phyloP scores from a whole-genome alignment of 192 early-diverging fungal species.

The Radiomyces spectabilis region DNA sequence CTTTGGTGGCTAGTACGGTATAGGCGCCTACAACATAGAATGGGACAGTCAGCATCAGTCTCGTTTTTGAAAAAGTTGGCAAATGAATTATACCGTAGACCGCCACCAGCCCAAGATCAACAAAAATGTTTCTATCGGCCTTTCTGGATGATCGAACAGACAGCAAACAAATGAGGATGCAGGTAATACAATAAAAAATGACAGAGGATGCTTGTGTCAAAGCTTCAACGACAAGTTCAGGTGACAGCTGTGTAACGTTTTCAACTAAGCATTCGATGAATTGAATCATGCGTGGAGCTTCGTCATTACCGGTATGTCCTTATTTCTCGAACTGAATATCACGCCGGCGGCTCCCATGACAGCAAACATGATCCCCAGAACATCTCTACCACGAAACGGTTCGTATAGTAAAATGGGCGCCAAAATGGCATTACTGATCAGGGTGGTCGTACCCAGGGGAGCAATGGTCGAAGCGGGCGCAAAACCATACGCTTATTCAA shows the following conservation, averaged over 20 bases:
- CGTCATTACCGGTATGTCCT: too few species aligned
- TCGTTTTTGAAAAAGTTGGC: background rate
- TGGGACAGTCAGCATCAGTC: background rate
- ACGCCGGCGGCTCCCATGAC: slow-evolving; percentile 55
- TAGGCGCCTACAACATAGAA: slow-evolving; percentile 42
- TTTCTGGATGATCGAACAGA: slow-evolving; percentile 26
- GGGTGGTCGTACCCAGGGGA: slow-evolving; percentile 57
- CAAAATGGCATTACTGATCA: slow-evolving; percentile 60
- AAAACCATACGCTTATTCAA: slow-evolving; percentile 54
- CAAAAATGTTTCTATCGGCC: slow-evolving; percentile 40
- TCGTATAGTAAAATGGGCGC: slow-evolving; percentile 59
- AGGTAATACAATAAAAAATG: slow-evolving; percentile 35
- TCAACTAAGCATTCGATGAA: too few species aligned
- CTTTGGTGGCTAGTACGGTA: slow-evolving; percentile 62
- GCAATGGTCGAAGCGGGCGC: slow-evolving; percentile 63
- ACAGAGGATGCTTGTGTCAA: slow-evolving; percentile 37
- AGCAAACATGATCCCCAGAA: slow-evolving; percentile 51
- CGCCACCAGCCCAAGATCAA: slow-evolving; percentile 53
- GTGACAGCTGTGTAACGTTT: slow-evolving; percentile 27
- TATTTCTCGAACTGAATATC: slow-evolving; percentile 45
- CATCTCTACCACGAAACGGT: slow-evolving; percentile 42
- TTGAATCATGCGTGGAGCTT: too few species aligned
- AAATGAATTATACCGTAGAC: slow-evolving; percentile 40
- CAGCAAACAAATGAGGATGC: slow-evolving; percentile 17
- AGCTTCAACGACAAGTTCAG: slow-evolving; percentile 33